phyloP scores from a whole-genome alignment of 192 early-diverging fungal species.

The Helicostylum pulchrum region DNA sequence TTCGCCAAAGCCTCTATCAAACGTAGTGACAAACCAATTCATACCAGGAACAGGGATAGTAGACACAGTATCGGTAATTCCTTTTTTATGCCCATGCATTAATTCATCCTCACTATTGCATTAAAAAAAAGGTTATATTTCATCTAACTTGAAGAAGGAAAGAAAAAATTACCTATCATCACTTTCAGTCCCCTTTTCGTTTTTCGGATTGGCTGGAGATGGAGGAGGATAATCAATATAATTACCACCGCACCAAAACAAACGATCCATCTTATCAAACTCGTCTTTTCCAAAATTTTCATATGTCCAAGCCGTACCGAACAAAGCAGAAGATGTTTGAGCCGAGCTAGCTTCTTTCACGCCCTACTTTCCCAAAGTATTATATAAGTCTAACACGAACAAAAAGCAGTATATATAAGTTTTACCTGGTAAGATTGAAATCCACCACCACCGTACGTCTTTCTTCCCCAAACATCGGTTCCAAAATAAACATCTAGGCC shows the following conservation, averaged over 20 bases:
- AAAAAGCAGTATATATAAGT: not conserved
- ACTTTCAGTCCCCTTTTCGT: not conserved
- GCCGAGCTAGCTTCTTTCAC: constrained; percentile 45
- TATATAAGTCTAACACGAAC: not conserved
- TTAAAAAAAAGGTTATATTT: constrained; percentile 1
- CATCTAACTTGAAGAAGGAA: too few species aligned
- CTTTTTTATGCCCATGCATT: constrained; percentile 17
- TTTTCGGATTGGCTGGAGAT: not conserved
- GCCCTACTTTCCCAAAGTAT: constrained; percentile 32
- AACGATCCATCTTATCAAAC: constrained; percentile 47
- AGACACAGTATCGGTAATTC: constrained; percentile 42
- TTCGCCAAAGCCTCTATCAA: constrained; percentile 51
- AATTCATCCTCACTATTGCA: constrained; percentile 14
- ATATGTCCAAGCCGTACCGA: constrained; percentile 67
- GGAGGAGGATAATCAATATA: not conserved
- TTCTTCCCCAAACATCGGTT: constrained; percentile 66
- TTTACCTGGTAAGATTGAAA: constrained; percentile 32
- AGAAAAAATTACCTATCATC: constrained; percentile 8
- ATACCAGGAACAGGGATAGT: constrained; percentile 35
- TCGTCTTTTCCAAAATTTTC: constrained; percentile 45
- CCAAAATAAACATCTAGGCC: constrained; percentile 54
- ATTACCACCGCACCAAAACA: constrained; percentile 52
- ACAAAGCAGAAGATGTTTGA: constrained; percentile 50
- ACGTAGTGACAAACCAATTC: constrained; percentile 49
- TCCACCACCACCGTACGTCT: constrained; percentile 55